Evolutionary conservation across 495 filamentous ascomycete species (phyloP).

Genomic region (Hyphodiscus hymeniophilus): DNA sequence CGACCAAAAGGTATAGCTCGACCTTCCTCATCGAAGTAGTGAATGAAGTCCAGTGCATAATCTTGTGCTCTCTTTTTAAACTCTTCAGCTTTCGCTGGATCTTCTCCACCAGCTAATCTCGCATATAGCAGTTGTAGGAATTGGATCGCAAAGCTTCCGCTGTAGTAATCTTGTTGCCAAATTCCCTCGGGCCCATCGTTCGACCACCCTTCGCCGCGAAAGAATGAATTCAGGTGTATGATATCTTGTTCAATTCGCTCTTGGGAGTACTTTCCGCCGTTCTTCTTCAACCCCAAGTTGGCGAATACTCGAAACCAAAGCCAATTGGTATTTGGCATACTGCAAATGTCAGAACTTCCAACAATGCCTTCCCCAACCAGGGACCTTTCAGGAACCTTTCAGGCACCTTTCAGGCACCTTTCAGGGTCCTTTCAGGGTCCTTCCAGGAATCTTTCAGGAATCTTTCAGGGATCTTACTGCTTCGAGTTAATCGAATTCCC

Average conservation of each 20-base stretch:
- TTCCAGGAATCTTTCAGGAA: too few relatives aligned
- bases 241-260: slow-evolving; percentile 63
- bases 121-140: slow-evolving; percentile 69
- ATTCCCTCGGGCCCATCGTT: slow-evolving; percentile 72
- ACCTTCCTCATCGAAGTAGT: slow-evolving; percentile 60
- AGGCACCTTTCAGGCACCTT: too few relatives aligned
- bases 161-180: slow-evolving; percentile 79
- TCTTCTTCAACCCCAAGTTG: slow-evolving; percentile 64
- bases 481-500: slow-evolving; percentile 65
- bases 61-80: slow-evolving; percentile 57
- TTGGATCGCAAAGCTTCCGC: slow-evolving; percentile 72
- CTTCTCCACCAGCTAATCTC: slow-evolving; percentile 60
- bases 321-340: slow-evolving; percentile 54
- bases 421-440: too few relatives aligned
- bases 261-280: slow-evolving; percentile 54
- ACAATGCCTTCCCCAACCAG: not conserved
- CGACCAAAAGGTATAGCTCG: slow-evolving; percentile 65
- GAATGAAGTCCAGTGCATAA: slow-evolving; percentile 61
- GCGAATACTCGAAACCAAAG: slow-evolving; percentile 80
- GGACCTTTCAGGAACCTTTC: too few relatives aligned
- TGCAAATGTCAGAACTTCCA: slow-evolving; percentile 7
- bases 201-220: slow-evolving; percentile 70
- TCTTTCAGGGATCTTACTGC: slow-evolving; percentile 40
- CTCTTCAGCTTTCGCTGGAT: slow-evolving; percentile 57
- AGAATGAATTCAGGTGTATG: slow-evolving; percentile 70